Percentiles rank a stretch among this genome's conserved stretches.
phyloP scores from a whole-genome alignment of 2,329 filamentous ascomycete species.

The Colletotrichum cuscutae region DNA sequence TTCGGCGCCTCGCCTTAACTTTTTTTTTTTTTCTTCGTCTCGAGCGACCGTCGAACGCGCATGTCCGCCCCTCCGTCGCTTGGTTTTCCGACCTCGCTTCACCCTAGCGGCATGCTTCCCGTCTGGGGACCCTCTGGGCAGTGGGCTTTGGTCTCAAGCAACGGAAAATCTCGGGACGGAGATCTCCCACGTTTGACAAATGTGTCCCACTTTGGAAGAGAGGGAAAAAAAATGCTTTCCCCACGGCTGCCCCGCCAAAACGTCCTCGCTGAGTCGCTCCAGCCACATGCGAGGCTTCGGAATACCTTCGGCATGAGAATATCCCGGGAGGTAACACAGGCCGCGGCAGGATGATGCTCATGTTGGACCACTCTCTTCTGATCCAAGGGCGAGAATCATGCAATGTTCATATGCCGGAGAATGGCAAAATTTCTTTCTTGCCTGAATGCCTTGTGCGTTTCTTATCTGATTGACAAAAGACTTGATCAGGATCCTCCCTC shows the following conservation, averaged over 20 bases:
- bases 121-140: not conserved
- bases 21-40: not conserved
- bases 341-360: conserved; percentile 5
- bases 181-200: conserved; percentile 16
- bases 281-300: conserved; percentile 22
- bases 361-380: conserved; percentile 33
- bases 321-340: conserved; percentile 1
- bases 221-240: not conserved
- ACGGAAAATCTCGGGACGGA: conserved; percentile 30
- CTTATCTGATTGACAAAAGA: not conserved
- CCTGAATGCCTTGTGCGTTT: not conserved
- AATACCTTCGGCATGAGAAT: conserved; percentile 32
- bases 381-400: conserved; percentile 13
- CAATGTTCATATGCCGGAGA: conserved; percentile 12
- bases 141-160: not conserved
- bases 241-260: not conserved
- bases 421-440: not conserved
- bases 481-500: not conserved
- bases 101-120: conserved; percentile 19
- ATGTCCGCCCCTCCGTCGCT: not conserved
- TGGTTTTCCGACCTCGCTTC: not conserved
- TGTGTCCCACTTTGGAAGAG: not conserved
- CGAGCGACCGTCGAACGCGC: not conserved
- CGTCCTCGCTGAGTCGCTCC: not conserved
- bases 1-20: not conserved